Percentiles rank a stretch among this genome's conserved stretches.
phyloP scores from a whole-genome alignment of 1,139 yeast species.

The Taphrina confusa region DNA sequence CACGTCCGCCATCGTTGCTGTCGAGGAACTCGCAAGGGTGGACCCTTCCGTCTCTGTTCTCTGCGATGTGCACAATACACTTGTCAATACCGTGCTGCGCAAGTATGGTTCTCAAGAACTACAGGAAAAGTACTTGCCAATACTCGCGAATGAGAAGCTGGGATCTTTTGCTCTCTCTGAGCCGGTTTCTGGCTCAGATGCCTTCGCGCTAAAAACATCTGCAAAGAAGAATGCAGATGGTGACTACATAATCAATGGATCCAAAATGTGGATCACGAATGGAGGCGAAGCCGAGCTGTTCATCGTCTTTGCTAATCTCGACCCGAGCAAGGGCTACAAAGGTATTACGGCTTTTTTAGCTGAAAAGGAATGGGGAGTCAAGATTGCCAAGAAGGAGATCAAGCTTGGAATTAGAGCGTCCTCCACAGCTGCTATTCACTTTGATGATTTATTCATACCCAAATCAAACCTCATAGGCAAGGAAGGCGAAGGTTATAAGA shows the following conservation, averaged over 20 bases:
- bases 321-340: slow-evolving; percentile 51
- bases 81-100: slow-evolving; percentile 51
- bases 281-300: slow-evolving; percentile 52
- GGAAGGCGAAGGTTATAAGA: slow-evolving; percentile 53
- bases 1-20: slow-evolving; percentile 52
- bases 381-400: slow-evolving; percentile 52
- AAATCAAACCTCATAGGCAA: slow-evolving; percentile 51
- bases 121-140: slow-evolving; percentile 50
- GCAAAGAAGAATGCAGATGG: slow-evolving; percentile 49
- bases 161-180: slow-evolving; percentile 52
- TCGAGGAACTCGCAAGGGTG: slow-evolving; percentile 52
- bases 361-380: slow-evolving; percentile 50
- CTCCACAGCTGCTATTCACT: slow-evolving; percentile 51
- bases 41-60: slow-evolving; percentile 52
- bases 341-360: slow-evolving; percentile 54
- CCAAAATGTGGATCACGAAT: slow-evolving; percentile 54
- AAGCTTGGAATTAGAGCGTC: slow-evolving; percentile 53
- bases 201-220: slow-evolving; percentile 51
- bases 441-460: slow-evolving; percentile 51
- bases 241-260: slow-evolving; percentile 48
- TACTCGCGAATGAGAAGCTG: slow-evolving; percentile 47
- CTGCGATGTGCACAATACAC: slow-evolving; percentile 53
- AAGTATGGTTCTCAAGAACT: slow-evolving; percentile 48
- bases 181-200: slow-evolving; percentile 52
- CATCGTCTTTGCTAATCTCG: slow-evolving; percentile 50